phyloP scores from a whole-genome alignment of 2,329 filamentous ascomycete genomes.

The Chaetomium globosum region DNA sequence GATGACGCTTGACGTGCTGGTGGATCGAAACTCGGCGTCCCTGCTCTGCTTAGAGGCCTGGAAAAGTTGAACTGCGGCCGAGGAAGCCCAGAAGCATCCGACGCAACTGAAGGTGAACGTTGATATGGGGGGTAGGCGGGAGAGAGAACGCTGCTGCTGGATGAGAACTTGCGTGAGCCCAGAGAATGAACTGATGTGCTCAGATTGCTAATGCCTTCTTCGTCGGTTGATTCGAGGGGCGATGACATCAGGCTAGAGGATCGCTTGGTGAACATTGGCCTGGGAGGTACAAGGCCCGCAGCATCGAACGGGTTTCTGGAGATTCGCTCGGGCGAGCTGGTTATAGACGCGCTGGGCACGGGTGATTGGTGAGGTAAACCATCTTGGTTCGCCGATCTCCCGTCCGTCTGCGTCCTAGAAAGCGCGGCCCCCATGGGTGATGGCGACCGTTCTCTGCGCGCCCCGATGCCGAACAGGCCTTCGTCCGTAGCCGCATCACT shows the following conservation, averaged over 20 bases:
- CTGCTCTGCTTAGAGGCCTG: conserved; percentile 77
- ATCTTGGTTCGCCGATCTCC: conserved; percentile 41
- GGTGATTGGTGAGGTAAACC: conserved; percentile 44
- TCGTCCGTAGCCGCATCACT: conserved; percentile 46
- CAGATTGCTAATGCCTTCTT: conserved; percentile 63
- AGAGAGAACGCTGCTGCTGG: conserved; percentile 62
- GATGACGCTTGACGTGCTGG: conserved; percentile 65
- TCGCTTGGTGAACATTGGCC: conserved; percentile 53
- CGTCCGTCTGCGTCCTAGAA: conserved; percentile 23
- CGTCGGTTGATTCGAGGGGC: conserved; percentile 68
- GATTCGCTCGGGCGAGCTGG: conserved; percentile 51
- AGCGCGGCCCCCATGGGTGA: conserved; percentile 50
- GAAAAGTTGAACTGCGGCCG: conserved; percentile 92
- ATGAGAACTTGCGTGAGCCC: conserved; percentile 75
- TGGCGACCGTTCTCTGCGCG: conserved; percentile 61
- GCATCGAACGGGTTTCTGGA: conserved; percentile 53
- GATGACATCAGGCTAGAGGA: conserved; percentile 65
- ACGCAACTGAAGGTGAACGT: conserved; percentile 82
- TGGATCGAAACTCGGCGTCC: conserved; percentile 60
- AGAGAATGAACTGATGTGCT: conserved; percentile 62
- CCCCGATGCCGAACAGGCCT: conserved; percentile 57
- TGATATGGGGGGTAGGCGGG: conserved; percentile 64
- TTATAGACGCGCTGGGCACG: conserved; percentile 40
- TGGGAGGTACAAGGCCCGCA: conserved; percentile 55
- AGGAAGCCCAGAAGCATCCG: conserved; percentile 73